Evolutionary conservation across 208 protist species (phyloP), one percentile per base, ranked within the genome.

Genomic region (Trypanosoma caninum): DNA sequence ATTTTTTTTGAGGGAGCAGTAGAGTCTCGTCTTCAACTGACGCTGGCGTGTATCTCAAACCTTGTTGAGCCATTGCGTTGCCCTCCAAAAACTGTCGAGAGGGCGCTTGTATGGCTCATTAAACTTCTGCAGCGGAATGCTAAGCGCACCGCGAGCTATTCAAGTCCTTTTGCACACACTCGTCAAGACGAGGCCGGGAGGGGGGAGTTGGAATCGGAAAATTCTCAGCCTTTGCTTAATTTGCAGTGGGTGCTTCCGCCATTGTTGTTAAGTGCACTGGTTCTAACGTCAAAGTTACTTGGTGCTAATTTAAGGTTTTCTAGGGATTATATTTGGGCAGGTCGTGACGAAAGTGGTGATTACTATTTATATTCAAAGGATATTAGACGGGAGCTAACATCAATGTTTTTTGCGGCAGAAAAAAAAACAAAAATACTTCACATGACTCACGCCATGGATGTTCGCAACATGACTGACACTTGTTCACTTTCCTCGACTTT

Each of bases 311-410:
- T 76, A 28, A 34, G 59, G n/a, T 65, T 84, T 38, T 14, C 47
- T 2, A 13, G 59, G 22, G 77, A 89, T 46, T 88, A 93, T 58
- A 55, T 91, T 44, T 95, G 85, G 85, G 86, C 78, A 37, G 89
- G 65, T 63, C 72, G 84, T 18, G 81, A 72, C 25, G 73, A 82
- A 2, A 80, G 80, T 52, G 89, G 81, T 9, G 69, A 74, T 33
- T 86, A 80, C 48, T 81, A 81, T 45, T 62, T 69, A 35, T 89
- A 88, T 30, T n/a, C 55, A 1, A 59, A 41, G 11, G 55, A 60
- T 9, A 68, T 82, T 23, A 67, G 82, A 22, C 46, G 55, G 28
- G 46, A 38, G 1, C 72, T 94, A 11, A 89, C 84, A 2, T 34
- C 57, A 0, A 76, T 76, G 22, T 89, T 86, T 38, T 80, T 91